phyloP scores from a whole-genome alignment of 805 yeast genomes.

The Barnettozyma sp. region DNA sequence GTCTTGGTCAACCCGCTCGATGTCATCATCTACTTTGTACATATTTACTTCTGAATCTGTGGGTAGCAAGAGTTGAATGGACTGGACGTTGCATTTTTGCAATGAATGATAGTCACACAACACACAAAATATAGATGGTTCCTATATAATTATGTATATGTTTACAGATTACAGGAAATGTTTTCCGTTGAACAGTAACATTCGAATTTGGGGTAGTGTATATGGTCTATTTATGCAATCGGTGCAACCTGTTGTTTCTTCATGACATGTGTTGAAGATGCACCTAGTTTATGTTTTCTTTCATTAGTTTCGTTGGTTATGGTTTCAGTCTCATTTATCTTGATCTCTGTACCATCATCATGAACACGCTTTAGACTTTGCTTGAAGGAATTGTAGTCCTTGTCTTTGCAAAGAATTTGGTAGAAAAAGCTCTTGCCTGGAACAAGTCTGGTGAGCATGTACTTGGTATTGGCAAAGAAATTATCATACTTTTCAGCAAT shows the following conservation, averaged over 20 bases:
- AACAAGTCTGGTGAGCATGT: slow-evolving; percentile 66
- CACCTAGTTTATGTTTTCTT: slow-evolving; percentile 15
- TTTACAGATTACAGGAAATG: too few species aligned
- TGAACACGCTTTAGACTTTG: slow-evolving; percentile 18
- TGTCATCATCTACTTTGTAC: too few species aligned
- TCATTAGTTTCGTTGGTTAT: slow-evolving; percentile 6
- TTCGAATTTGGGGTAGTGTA: too few species aligned
- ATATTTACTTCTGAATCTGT: too few species aligned
- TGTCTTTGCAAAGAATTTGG: slow-evolving; percentile 44
- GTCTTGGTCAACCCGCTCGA: too few species aligned
- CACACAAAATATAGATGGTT: too few species aligned
- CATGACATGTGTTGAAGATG: slow-evolving; percentile 2
- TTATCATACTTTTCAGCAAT: slow-evolving; percentile 53
- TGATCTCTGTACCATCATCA: slow-evolving; percentile 15
- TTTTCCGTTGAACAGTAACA: too few species aligned
- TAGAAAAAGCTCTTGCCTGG: slow-evolving; percentile 69
- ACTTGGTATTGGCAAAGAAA: slow-evolving; percentile 69
- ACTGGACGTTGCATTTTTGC: too few species aligned
- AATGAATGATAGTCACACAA: too few species aligned
- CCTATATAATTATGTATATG: too few species aligned
- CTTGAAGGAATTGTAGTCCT: slow-evolving; percentile 48
- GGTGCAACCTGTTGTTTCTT: slow-evolving; percentile 18
- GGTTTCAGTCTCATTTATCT: background rate
- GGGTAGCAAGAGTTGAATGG: too few species aligned
- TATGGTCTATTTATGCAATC: too few species aligned